Conservation (phyloP, 306 rosid genomes). For the Mucuna pruriens region DNA sequence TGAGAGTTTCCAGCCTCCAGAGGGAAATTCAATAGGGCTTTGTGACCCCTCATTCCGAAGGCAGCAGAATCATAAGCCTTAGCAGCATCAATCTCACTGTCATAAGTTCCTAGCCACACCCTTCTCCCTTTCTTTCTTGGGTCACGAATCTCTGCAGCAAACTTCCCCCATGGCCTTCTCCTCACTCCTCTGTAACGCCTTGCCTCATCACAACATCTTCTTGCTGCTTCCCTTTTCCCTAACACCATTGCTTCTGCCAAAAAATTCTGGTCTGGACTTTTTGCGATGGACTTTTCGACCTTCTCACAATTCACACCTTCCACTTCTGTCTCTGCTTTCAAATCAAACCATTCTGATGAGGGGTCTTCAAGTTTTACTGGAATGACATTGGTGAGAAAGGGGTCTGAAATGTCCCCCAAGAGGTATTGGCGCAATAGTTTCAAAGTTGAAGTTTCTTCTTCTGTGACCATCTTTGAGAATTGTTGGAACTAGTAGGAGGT, state of each 20-base stretch:
- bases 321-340: conserved; percentile 30
- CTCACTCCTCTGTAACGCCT: conserved; percentile 80
- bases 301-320: background rate
- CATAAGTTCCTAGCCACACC: conserved; percentile 89
- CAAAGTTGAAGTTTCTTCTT: conserved; percentile 52
- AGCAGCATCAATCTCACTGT: conserved; percentile 71
- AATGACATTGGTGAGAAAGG: conserved; percentile 47
- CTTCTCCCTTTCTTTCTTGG: conserved; percentile 68
- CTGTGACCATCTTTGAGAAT: conserved; percentile 35
- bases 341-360: conserved; percentile 37
- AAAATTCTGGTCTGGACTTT: background rate
- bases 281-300: background rate
- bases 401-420: conserved; percentile 57
- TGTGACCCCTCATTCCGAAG: conserved; percentile 77
- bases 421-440: conserved; percentile 67
- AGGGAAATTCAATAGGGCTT: conserved; percentile 77
- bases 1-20: conserved; percentile 62
- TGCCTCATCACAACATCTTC: background rate
- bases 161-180: conserved; percentile 86
- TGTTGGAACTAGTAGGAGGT: background rate
- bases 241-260: background rate
- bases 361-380: conserved; percentile 61
- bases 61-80: conserved; percentile 85
- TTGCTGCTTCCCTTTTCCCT: conserved; percentile 1
- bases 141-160: conserved; percentile 87